phyloP scores from a whole-genome alignment of 345 rosid species.

The Hypericum perforatum region DNA sequence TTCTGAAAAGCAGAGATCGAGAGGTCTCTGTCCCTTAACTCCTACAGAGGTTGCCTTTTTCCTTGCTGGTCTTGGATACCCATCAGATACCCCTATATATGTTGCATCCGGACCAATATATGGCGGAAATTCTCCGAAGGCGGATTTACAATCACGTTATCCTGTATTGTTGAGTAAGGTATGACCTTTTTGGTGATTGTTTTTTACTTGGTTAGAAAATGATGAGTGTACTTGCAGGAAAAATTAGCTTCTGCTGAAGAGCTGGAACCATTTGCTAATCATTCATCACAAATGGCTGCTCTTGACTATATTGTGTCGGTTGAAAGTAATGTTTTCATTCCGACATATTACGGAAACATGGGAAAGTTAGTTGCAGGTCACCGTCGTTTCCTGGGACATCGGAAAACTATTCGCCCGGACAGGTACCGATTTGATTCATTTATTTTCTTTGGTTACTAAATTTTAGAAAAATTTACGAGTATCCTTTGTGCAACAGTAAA shows the following conservation, averaged over 20 bases:
- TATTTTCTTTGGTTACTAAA: not conserved
- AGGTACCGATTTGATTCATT: conserved; percentile 24
- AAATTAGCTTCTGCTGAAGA: conserved; percentile 60
- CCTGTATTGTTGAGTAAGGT: conserved; percentile 76
- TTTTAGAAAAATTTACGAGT: not conserved
- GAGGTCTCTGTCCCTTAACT: conserved; percentile 78
- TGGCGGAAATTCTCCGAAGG: conserved; percentile 72
- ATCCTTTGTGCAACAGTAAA: conserved; percentile 39
- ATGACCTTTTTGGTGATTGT: conserved; percentile 5
- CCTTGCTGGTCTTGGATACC: conserved; percentile 66
- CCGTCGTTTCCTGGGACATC: conserved; percentile 81
- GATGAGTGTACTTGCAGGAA: conserved; percentile 33
- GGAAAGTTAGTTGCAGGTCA: conserved; percentile 96
- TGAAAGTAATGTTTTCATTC: conserved; percentile 84
- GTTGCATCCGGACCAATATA: conserved; percentile 91
- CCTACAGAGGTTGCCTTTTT: conserved; percentile 87
- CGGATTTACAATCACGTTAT: conserved; percentile 46
- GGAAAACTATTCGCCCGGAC: conserved; percentile 78
- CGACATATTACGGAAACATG: conserved; percentile 87
- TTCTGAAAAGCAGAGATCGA: conserved; percentile 62
- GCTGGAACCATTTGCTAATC: conserved; percentile 61
- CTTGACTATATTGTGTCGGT: conserved; percentile 87
- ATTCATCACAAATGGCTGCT: conserved; percentile 90
- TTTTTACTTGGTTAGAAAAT: conserved; percentile 5
- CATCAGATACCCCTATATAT: conserved; percentile 65